A percentile compares a stretch with the other conserved stretches of the same genome.
Conservation (phyloP, 2,329 filamentous ascomycete genomes). For the Fusarium buharicum region DNA sequence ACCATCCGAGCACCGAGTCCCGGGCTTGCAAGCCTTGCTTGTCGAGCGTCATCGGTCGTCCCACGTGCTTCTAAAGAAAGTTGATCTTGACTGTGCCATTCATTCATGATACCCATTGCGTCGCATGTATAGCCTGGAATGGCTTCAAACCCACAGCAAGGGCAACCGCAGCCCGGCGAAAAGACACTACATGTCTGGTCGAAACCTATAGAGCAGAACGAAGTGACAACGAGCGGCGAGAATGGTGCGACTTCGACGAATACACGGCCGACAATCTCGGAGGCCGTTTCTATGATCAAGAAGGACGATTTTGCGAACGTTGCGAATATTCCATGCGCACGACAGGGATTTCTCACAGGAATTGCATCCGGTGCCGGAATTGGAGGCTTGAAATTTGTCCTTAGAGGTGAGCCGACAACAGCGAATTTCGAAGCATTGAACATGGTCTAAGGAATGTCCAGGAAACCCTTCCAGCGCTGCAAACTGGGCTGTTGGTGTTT, state of each 20-base stretch:
- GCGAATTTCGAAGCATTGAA: neutral
- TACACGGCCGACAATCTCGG: constrained; percentile 56
- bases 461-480: constrained; percentile 63
- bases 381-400: constrained; percentile 77
- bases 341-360: constrained; percentile 83
- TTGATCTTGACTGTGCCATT: constrained; percentile 28
- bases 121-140: constrained; percentile 50
- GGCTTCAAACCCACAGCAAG: constrained; percentile 48
- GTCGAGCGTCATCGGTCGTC: constrained; percentile 45
- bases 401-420: constrained; percentile 71
- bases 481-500: constrained; percentile 87
- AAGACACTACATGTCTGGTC: constrained; percentile 53
- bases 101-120: constrained; percentile 44
- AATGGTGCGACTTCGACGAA: constrained; percentile 38
- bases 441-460: constrained; percentile 34
- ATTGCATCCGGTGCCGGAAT: constrained; percentile 82
- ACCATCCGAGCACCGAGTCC: constrained; percentile 24
- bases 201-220: constrained; percentile 47
- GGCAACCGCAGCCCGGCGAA: constrained; percentile 41
- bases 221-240: constrained; percentile 33
- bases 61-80: constrained; percentile 36
- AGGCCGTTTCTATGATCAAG: constrained; percentile 75
- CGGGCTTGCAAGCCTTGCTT: constrained; percentile 27
- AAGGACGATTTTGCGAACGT: constrained; percentile 75
- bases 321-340: constrained; percentile 83